These are phyloP conservation scores for Diaporthe citri DNA, from an alignment of 2,329 filamentous ascomycete species.

Conservation along the genomic window DNA sequence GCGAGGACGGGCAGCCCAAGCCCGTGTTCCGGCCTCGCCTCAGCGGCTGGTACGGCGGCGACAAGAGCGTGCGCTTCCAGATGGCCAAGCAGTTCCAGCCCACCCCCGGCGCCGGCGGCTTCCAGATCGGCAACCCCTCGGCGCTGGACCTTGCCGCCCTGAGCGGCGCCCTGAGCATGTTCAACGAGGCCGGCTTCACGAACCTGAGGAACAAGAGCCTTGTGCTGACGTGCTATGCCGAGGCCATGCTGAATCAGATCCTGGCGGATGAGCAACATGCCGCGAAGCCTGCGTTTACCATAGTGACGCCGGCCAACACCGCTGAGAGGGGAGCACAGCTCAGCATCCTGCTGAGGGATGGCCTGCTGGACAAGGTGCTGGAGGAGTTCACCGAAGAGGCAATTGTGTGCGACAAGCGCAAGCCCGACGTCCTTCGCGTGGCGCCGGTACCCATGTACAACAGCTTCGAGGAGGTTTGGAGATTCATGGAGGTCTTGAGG, in stretches of 20 bases:
- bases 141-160: conserved; percentile 84
- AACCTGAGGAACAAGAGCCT: conserved; percentile 79
- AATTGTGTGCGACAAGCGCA: conserved; percentile 85
- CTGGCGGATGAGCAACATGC: conserved; percentile 49
- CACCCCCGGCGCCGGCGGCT: conserved; percentile 82
- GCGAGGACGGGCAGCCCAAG: conserved; percentile 50
- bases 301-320: conserved; percentile 79
- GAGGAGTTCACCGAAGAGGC: conserved; percentile 74
- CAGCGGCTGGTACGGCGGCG: conserved; percentile 88
- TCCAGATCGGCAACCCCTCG: conserved; percentile 87
- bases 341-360: conserved; percentile 77
- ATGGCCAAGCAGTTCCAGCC: conserved; percentile 88
- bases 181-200: conserved; percentile 77
- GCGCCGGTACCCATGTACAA: conserved; percentile 90
- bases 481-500: conserved; percentile 58
- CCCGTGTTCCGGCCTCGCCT: conserved; percentile 74
- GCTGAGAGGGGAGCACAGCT: conserved; percentile 82
- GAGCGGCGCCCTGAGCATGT: conserved; percentile 79
- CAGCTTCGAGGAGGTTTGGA: conserved; percentile 77
- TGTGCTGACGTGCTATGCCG: conserved; percentile 81
- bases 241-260: conserved; percentile 70
- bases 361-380: conserved; percentile 77
- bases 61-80: conserved; percentile 80
- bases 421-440: conserved; percentile 86
- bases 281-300: conserved; percentile 60